phyloP scores from a whole-genome alignment of 257 asterid genomes.

The Solanum gandarillasii region DNA sequence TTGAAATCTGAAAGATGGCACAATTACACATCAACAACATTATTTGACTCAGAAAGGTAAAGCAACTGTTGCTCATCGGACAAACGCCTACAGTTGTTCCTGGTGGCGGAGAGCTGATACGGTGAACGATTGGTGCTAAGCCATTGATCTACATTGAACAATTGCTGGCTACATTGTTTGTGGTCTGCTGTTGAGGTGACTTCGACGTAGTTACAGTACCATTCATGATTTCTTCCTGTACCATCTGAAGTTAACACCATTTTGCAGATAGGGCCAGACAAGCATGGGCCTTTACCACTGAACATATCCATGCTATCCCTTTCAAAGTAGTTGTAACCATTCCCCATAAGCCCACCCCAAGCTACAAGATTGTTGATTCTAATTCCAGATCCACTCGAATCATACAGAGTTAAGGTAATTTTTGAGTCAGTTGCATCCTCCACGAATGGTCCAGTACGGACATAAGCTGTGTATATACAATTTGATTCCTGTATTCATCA shows the following conservation, averaged over 20 bases:
- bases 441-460: constrained; percentile 34
- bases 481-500: background rate
- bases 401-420: constrained; percentile 38
- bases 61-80: background rate
- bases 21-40: background rate
- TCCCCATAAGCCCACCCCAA: constrained; percentile 80
- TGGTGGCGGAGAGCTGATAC: constrained; percentile 36
- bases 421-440: constrained; percentile 57
- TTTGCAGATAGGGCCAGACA: constrained; percentile 35
- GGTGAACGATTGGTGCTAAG: constrained; percentile 48
- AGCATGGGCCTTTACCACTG: constrained; percentile 56
- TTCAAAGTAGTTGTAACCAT: constrained; percentile 48
- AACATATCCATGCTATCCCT: constrained; percentile 56
- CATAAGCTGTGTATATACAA: background rate
- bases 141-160: constrained; percentile 65
- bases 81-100: constrained; percentile 19
- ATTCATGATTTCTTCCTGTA: constrained; percentile 43
- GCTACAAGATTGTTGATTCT: constrained; percentile 35
- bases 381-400: constrained; percentile 28
- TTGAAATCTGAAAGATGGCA: too few species aligned
- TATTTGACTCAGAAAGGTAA: background rate
- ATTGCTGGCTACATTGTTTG: constrained; percentile 20
- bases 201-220: constrained; percentile 57
- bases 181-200: constrained; percentile 48
- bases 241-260: constrained; percentile 61